These are phyloP conservation scores for Euryodendron excelsum DNA, from an alignment of 148 eudicot genomes.

Conservation along the genomic window DNA sequence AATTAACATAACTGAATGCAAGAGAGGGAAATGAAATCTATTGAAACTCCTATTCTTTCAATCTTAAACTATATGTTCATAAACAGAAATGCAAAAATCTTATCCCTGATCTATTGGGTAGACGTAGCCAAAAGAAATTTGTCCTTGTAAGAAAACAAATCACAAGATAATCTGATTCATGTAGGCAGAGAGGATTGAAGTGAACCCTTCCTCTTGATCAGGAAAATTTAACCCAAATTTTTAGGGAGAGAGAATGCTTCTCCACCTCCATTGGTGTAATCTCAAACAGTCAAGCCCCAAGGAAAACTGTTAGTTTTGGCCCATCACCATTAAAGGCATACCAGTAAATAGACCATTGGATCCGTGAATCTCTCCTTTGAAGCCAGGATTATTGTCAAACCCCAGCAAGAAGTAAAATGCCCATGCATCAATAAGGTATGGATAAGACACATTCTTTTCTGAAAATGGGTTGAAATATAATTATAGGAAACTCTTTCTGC, in stretches of 20 bases:
- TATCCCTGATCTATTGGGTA: too few species aligned
- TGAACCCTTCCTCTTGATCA: too few species aligned
- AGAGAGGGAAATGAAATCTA: not conserved
- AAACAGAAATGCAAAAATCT: not conserved
- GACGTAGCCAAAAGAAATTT: too few species aligned
- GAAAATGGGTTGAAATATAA: not conserved
- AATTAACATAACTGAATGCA: not conserved
- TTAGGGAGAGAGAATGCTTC: too few species aligned
- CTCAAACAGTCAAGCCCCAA: not conserved
- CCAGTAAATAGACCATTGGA: not conserved
- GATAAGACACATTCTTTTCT: not conserved
- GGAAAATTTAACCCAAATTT: too few species aligned
- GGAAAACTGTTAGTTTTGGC: not conserved
- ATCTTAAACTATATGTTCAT: too few species aligned
- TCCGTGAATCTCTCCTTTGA: not conserved
- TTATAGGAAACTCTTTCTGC: not conserved
- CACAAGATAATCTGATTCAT: too few species aligned
- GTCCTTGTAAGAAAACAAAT: too few species aligned
- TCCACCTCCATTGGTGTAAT: not conserved
- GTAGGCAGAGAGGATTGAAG: too few species aligned
- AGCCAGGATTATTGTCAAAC: not conserved
- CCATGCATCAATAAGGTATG: not conserved
- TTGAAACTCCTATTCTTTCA: not conserved
- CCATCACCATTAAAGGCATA: not conserved
- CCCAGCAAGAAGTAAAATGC: not conserved